Evolutionary conservation across 345 rosid species (phyloP).

Genomic region (Dovyalis caffra): DNA sequence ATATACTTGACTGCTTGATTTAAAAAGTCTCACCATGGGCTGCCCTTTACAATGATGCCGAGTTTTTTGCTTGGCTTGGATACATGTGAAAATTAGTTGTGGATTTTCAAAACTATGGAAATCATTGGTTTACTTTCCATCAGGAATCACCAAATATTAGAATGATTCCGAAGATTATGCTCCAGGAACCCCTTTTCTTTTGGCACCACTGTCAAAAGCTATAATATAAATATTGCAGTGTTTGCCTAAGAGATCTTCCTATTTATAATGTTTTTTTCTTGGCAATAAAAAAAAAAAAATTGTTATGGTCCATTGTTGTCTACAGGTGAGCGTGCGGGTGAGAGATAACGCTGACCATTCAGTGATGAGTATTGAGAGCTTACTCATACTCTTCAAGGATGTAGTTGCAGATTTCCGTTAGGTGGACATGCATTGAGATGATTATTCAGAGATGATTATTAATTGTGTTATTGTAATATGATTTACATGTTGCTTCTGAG

Average conservation of each 20-base stretch:
- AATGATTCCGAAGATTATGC: not conserved
- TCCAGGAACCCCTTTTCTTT: not conserved
- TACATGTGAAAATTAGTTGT: not conserved
- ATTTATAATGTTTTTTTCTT: not conserved
- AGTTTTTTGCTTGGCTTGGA: not conserved
- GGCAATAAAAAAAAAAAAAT: not conserved
- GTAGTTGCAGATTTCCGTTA: conserved; percentile 58
- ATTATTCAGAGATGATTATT: not conserved
- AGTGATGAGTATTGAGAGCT: conserved; percentile 52
- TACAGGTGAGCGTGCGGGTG: conserved; percentile 77
- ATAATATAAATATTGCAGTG: not conserved
- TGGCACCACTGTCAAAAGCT: not conserved
- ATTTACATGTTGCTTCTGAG: not conserved
- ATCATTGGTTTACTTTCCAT: not conserved
- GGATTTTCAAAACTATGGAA: not conserved
- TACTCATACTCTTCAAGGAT: conserved; percentile 56
- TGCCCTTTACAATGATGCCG: not conserved
- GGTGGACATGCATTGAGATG: conserved; percentile 3
- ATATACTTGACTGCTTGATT: not conserved
- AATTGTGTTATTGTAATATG: not conserved
- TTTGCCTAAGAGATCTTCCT: not conserved
- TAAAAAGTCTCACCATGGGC: not conserved
- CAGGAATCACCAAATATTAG: not conserved
- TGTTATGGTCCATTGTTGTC: not conserved
- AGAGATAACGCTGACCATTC: conserved; percentile 69